A percentile compares a stretch with the other conserved stretches of the same genome.
Evolutionary conservation across 108 stramenopile genomes (phyloP).

Genomic region (Craspedostauros australis): DNA sequence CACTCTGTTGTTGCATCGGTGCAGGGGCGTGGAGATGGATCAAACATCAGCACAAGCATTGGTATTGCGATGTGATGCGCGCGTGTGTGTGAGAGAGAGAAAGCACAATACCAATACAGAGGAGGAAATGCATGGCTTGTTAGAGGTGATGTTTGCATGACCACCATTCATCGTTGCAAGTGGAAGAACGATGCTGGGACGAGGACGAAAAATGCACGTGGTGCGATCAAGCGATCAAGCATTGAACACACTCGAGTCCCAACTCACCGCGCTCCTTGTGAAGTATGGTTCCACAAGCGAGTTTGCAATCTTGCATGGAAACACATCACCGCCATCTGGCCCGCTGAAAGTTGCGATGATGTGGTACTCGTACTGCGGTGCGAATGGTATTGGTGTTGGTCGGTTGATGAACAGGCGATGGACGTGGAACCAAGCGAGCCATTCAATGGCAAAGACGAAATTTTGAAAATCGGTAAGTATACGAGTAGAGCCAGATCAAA

Average conservation of each 20-base stretch:
- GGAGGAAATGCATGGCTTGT: too few relatives aligned
- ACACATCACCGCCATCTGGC: slow-evolving; percentile 8
- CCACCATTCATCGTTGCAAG: too few relatives aligned
- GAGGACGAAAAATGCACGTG: too few relatives aligned
- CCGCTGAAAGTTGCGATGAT: neutral
- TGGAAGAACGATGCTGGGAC: too few relatives aligned
- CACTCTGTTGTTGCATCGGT: too few relatives aligned
- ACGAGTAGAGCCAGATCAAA: slow-evolving; percentile 3
- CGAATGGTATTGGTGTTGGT: too few relatives aligned
- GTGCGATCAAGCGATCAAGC: too few relatives aligned
- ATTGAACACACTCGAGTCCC: too few relatives aligned
- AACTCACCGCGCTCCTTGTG: slow-evolving; percentile 17
- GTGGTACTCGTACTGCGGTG: slow-evolving; percentile 11
- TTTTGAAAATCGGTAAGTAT: slow-evolving; percentile 11
- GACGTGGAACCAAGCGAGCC: neutral
- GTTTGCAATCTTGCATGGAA: slow-evolving; percentile 37
- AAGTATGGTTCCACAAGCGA: slow-evolving; percentile 41
- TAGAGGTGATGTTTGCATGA: too few relatives aligned
- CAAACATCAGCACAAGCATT: neutral
- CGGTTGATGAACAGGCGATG: neutral
- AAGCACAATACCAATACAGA: too few relatives aligned
- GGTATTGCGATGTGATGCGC: neutral
- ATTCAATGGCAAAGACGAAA: neutral
- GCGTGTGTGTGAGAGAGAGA: neutral
- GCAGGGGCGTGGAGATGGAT: neutral